Evolutionary conservation across 305 asterid genomes (phyloP), one percentile per base, ranked within the genome.

Genomic region (Lippia alba): DNA sequence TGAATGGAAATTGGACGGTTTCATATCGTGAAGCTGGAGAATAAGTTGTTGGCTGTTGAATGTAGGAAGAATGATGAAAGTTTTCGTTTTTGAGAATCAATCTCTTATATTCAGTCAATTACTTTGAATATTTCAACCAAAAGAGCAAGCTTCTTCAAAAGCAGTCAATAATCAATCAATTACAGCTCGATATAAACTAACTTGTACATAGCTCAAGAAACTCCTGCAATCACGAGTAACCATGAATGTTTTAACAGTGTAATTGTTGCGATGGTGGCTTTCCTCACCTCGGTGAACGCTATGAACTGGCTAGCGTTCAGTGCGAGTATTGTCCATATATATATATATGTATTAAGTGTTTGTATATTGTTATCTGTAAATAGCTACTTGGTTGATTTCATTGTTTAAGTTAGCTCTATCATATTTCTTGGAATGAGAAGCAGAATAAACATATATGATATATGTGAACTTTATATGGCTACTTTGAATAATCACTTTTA

Each of bases 401-500:
- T 4, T 49, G n/a, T 4, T 4, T 5, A 1, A 15, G 8, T 16
- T 5, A 44, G 56, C 24, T 4, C n/a, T 16, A 17, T 24, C 7
- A 8, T 51, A 12, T 36, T 56, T 66, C 73, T 34, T 49, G 8
- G 30, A 33, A 40, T 36, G 50, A 62, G 20, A 55, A 20, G 53
- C 67, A 19, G 14, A 67, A 60, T 41, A 32, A 53, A 51, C 54
- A 72, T 54, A 9, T 32, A 33, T 20, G 51, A 56, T 55, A 39
- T 56, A 41, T 57, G 53, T 50, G n/a, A 8, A 14, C 4, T 34
- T 41, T 30, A 24, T 56, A 46, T 64, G 57, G 36, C 68, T 49
- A 36, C 44, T 48, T 33, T 2, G 48, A 54, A 46, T 50, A 18
- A 39, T 18, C 40, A 20, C 14, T 45, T 20, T 18, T 61, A 49